phyloP scores from a whole-genome alignment of 345 rosid species.

The Brassica rapa region DNA sequence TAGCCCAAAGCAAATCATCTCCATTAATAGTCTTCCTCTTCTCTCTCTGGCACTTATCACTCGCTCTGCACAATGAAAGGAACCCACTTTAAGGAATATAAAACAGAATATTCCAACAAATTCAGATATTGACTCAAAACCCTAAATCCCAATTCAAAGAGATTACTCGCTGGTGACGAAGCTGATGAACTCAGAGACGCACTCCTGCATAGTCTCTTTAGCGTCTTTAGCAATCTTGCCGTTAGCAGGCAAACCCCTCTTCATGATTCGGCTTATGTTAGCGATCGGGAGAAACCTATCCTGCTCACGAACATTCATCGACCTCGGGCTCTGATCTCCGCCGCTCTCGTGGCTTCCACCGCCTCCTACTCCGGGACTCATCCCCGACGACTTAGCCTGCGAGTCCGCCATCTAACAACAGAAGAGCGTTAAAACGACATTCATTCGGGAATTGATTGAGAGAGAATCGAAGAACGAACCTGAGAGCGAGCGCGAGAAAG shows the following conservation, averaged over 20 bases:
- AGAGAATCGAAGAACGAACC: not conserved
- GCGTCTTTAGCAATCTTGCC: constrained; percentile 76
- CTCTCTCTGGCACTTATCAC: constrained; percentile 69
- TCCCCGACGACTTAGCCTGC: constrained; percentile 36
- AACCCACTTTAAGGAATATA: not conserved
- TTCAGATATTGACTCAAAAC: not conserved
- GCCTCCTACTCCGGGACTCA: constrained; percentile 62
- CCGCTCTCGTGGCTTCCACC: constrained; percentile 83
- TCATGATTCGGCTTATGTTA: constrained; percentile 76
- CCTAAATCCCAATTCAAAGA: not conserved
- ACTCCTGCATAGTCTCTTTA: constrained; percentile 73
- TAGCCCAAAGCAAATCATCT: constrained; percentile 76
- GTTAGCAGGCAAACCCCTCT: constrained; percentile 62
- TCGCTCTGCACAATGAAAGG: constrained; percentile 51
- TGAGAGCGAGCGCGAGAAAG: constrained; percentile 7
- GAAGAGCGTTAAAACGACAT: not conserved
- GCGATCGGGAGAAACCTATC: constrained; percentile 70
- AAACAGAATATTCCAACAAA: not conserved
- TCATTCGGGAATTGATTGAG: constrained; percentile 8
- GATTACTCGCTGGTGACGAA: constrained; percentile 66
- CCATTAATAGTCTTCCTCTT: constrained; percentile 76
- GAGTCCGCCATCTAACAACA: constrained; percentile 45
- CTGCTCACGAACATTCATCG: constrained; percentile 57
- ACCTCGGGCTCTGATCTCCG: constrained; percentile 85
- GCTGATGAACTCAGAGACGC: constrained; percentile 77